Evolutionary conservation across 768 basidiomycete genomes (phyloP).

Genomic region (Macrolepiota dolichaula): DNA sequence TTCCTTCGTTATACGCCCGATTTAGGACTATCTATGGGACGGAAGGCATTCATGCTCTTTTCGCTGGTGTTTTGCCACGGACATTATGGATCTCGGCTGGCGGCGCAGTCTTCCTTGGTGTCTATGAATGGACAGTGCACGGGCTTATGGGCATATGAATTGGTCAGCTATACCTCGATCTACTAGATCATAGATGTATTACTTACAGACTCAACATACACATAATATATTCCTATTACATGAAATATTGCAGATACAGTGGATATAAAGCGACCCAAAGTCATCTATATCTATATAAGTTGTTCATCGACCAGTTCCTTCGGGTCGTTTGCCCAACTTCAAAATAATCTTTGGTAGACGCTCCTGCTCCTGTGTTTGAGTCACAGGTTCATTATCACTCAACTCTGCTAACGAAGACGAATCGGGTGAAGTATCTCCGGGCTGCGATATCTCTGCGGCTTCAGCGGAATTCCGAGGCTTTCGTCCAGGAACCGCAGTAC

Average conservation of each 20-base stretch:
- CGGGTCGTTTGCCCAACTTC: constrained; percentile 47
- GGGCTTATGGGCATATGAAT: constrained; percentile 36
- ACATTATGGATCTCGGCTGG: constrained; percentile 97
- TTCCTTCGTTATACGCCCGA: constrained; percentile 55
- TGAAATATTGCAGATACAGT: not conserved
- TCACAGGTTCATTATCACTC: constrained; percentile 15
- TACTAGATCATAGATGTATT: not conserved
- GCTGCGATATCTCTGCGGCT: constrained; percentile 14
- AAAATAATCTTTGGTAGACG: constrained; percentile 55
- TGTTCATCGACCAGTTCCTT: not conserved
- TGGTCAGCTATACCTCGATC: constrained; percentile 5
- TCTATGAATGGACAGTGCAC: constrained; percentile 81
- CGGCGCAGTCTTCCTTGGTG: constrained; percentile 96
- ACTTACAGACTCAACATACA: not conserved
- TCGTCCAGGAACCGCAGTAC: not conserved
- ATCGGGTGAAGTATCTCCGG: constrained; percentile 15
- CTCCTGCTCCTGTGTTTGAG: constrained; percentile 24
- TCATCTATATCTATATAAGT: not conserved
- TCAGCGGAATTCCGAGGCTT: constrained; percentile 11
- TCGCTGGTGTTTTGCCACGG: constrained; percentile 84
- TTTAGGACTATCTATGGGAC: constrained; percentile 60
- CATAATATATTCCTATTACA: not conserved
- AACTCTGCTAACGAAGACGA: not conserved
- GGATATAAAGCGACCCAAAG: not conserved
- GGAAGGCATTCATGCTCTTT: constrained; percentile 77